Evolutionary conservation across 768 basidiomycete species (phyloP).

Genomic region (Pleurotus eryngii): DNA sequence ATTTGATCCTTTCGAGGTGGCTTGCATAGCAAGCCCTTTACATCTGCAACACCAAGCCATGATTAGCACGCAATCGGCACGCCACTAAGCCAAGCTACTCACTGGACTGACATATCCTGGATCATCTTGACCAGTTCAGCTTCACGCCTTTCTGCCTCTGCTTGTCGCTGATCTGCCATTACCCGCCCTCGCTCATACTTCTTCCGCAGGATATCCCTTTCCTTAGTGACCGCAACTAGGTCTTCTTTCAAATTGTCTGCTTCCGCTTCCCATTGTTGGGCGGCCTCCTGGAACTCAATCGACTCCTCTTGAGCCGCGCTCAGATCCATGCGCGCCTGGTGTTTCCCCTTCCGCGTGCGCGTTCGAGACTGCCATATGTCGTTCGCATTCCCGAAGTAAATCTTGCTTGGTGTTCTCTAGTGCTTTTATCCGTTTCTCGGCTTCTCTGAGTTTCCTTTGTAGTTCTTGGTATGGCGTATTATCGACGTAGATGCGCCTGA

Average conservation of each 20-base stretch:
- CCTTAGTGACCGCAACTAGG: neutral
- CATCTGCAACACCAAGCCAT: neutral
- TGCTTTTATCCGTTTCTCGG: conserved; percentile 34
- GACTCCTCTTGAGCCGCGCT: neutral
- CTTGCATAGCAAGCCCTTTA: neutral
- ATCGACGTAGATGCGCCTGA: conserved; percentile 52
- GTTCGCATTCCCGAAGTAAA: conserved; percentile 42
- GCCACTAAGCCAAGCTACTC: neutral
- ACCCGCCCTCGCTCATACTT: neutral
- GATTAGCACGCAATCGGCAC: neutral
- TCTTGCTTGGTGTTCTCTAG: conserved; percentile 39
- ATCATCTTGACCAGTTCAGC: neutral
- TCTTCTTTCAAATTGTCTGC: neutral
- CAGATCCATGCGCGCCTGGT: conserved; percentile 19
- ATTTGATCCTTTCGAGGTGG: neutral
- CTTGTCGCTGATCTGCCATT: neutral
- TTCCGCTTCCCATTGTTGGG: neutral
- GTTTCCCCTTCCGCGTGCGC: conserved; percentile 28
- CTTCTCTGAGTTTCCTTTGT: conserved; percentile 29
- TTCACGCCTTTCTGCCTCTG: neutral
- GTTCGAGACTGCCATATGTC: conserved; percentile 29
- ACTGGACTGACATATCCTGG: neutral
- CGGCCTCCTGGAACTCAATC: neutral
- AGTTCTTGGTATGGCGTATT: conserved; percentile 18
- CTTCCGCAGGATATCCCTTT: neutral